Evolutionary conservation across 352 stramenopile species (phyloP).

Genomic region (Phytophthora pini): DNA sequence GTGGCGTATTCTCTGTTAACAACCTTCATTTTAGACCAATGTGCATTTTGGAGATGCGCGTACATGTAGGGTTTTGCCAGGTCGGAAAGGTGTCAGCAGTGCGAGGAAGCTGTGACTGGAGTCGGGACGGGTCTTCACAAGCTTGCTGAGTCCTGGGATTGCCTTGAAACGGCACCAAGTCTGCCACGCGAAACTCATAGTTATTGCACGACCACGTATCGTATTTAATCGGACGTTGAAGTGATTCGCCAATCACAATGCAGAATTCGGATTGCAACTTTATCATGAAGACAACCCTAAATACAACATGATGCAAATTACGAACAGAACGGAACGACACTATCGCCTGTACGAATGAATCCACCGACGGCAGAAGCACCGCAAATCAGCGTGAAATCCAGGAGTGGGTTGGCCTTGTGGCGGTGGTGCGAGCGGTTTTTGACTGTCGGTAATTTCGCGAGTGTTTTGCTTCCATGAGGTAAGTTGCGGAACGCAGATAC

Average conservation of each 20-base stretch:
- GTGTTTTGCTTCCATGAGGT: not conserved
- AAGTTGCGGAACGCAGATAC: no score
- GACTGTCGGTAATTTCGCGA: not conserved
- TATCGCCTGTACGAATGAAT: not conserved
- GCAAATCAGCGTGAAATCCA: not conserved
- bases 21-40: not conserved
- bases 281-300: not conserved
- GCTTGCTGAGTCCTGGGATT: not conserved
- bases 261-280: not conserved
- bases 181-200: not conserved
- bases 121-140: constrained; percentile 4
- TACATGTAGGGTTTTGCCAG: not conserved
- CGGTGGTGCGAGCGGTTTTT: not conserved
- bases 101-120: not conserved
- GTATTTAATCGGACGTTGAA: constrained; percentile 16
- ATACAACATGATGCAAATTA: not conserved
- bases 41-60: no score
- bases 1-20: not conserved
- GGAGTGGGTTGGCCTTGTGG: not conserved
- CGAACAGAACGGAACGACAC: constrained; percentile 3
- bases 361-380: not conserved
- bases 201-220: constrained; percentile 2
- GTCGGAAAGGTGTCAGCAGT: not conserved
- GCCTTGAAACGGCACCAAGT: constrained; percentile 4
- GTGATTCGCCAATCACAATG: constrained; percentile 10